Percentiles rank a stretch among this genome's conserved stretches.
Evolutionary conservation across 345 rosid genomes (phyloP).

Genomic region (Iberis pinnata): DNA sequence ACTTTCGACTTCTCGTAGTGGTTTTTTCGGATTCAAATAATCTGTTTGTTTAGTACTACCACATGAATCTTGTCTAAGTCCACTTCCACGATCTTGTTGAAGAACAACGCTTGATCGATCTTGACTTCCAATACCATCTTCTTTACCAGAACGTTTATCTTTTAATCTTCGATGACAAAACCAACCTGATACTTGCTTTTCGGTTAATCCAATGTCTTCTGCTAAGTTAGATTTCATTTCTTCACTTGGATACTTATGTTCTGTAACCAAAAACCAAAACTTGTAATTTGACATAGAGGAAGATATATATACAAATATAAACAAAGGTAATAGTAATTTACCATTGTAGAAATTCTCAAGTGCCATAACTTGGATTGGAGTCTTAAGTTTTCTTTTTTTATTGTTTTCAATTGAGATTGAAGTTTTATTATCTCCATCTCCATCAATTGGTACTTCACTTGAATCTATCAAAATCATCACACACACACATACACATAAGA

Average conservation of each 20-base stretch:
- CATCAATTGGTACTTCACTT: conserved; percentile 50
- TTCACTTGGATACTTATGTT: conserved; percentile 71
- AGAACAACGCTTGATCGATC: conserved; percentile 73
- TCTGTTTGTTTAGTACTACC: conserved; percentile 90
- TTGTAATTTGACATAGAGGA: background rate
- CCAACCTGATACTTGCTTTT: conserved; percentile 96
- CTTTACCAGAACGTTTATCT: conserved; percentile 59
- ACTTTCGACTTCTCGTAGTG: conserved; percentile 83
- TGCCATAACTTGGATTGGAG: conserved; percentile 63
- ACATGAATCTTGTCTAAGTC: conserved; percentile 81
- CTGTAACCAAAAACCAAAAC: conserved; percentile 30
- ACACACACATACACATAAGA: background rate
- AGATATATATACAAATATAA: conserved; percentile 19
- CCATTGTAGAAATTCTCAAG: conserved; percentile 77
- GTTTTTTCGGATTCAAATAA: conserved; percentile 44
- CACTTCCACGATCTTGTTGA: conserved; percentile 88
- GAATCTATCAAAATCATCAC: conserved; percentile 44
- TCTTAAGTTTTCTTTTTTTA: conserved; percentile 59
- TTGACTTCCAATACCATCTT: conserved; percentile 62
- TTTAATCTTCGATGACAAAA: conserved; percentile 95
- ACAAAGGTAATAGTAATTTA: conserved; percentile 25
- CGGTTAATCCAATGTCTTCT: conserved; percentile 64
- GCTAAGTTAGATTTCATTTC: conserved; percentile 74
- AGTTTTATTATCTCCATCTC: conserved; percentile 54
- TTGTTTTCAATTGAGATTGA: conserved; percentile 43